Percentiles rank a stretch among this genome's conserved stretches.
These are phyloP conservation scores for Alternaria tenuissima DNA, from an alignment of 2,329 filamentous ascomycete genomes.

Conservation along the genomic window DNA sequence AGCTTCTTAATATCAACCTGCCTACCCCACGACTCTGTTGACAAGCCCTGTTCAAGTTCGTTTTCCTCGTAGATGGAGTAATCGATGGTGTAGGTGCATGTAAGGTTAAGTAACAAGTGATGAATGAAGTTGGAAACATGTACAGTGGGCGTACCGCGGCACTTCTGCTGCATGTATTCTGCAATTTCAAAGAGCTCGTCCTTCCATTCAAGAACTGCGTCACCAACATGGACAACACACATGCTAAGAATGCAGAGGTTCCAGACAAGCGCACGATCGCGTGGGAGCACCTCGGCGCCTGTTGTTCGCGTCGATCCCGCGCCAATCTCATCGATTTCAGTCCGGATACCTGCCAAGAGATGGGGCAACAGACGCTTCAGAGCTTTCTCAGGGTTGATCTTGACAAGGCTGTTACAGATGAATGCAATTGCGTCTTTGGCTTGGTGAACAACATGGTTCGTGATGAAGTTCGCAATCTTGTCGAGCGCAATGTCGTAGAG, in stretches of 20 bases:
- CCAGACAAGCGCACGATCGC: conserved; percentile 94
- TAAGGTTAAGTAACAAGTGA: conserved; percentile 92
- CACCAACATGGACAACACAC: conserved; percentile 95
- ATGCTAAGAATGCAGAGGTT: conserved; percentile 97
- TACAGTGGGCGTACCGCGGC: conserved; percentile 90
- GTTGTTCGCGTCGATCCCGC: conserved; percentile 94
- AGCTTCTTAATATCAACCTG: conserved; percentile 77
- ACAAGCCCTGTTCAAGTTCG: conserved; percentile 73
- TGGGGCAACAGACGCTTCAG: conserved; percentile 90
- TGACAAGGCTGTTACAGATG: conserved; percentile 95
- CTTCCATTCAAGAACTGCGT: conserved; percentile 87
- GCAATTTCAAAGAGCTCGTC: conserved; percentile 90
- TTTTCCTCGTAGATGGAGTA: conserved; percentile 86
- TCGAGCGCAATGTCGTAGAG: conserved; percentile 91
- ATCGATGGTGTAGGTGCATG: conserved; percentile 91
- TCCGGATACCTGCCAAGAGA: conserved; percentile 88
- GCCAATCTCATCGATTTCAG: conserved; percentile 95
- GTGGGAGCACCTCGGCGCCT: conserved; percentile 89
- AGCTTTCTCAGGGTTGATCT: conserved; percentile 92
- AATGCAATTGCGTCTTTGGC: conserved; percentile 98
- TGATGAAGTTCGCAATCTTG: conserved; percentile 90
- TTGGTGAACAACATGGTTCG: conserved; percentile 94
- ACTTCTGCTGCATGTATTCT: conserved; percentile 95
- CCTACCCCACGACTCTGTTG: conserved; percentile 84
- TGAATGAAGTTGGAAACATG: conserved; percentile 98